Evolutionary conservation across 352 stramenopile genomes (phyloP).

Genomic region (Elongisporangium anandrum): DNA sequence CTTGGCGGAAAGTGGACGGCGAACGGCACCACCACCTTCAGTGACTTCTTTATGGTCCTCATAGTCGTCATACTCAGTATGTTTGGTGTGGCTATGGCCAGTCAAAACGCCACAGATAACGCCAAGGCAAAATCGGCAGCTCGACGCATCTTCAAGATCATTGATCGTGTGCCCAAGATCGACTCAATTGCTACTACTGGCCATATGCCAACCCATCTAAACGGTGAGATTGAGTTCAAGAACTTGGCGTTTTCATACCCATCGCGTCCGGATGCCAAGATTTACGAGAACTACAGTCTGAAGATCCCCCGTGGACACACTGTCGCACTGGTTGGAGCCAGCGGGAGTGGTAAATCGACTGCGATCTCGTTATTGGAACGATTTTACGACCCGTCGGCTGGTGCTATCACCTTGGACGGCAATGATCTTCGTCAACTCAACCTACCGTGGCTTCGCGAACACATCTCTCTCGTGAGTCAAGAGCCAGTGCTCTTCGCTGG

Average conservation of each 20-base stretch:
- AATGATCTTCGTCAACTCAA: constrained; percentile 55
- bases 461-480: constrained; percentile 62
- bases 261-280: constrained; percentile 27
- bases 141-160: constrained; percentile 44
- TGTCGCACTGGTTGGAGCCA: constrained; percentile 83
- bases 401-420: constrained; percentile 56
- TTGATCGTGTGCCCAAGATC: constrained; percentile 42
- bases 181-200: no score
- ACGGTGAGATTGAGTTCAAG: constrained; percentile 27
- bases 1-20: no score
- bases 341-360: constrained; percentile 83
- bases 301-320: constrained; percentile 44
- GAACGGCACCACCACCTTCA: no score
- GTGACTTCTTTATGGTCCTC: no score
- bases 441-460: constrained; percentile 24
- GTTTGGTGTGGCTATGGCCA: no score
- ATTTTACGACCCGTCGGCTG: constrained; percentile 51
- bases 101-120: no score
- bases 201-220: no score
- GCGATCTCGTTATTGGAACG: constrained; percentile 68
- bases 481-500: constrained; percentile 59
- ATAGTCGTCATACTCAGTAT: no score
- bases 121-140: no score
- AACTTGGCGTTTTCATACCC: constrained; percentile 52
- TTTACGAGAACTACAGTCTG: constrained; percentile 74